Evolutionary conservation across 768 basidiomycete species (phyloP), one percentile per base, ranked within the genome.

Genomic region (Naganishia kalamii): DNA sequence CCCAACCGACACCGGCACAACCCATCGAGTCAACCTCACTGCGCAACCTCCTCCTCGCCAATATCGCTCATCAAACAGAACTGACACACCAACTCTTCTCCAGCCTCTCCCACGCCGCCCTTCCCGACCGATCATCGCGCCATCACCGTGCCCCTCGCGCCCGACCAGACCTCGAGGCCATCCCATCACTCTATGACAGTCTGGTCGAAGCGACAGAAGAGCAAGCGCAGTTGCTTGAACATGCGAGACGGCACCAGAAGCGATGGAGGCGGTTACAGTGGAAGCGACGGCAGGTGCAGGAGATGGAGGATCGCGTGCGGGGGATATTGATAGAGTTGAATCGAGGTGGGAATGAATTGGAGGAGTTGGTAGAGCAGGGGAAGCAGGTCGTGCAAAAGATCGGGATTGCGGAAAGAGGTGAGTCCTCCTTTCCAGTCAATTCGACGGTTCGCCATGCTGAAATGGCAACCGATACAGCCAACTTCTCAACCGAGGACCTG

Each of bases 311-410:
- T 30, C 32, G 43, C 13, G 57, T 60, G n/a, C 32, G 57, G 33
- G 49, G 48, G 33, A 46, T 65, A 0, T 50, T 65, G 52, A 19
- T 59, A 1, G 44, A 35, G 27, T 29, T 65, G 27, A 30, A 65
- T 27, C 29, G 40, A n/a, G 64, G 35, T 30, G 40, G 44, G 15
- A 35, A 43, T 23, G 35, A 51, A 15, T 27, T 59, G 51, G 60
- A 44, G 30, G 67, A 62, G 60, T 46, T 65, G 41, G 49, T 66
- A n/a, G 60, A 62, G 47, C 8, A 60, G 73, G 90, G 90, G 4
- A 81, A 81, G 74, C 87, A 90, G 71, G 75, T 92, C 60, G 85
- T 92, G 10, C 84, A 85, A 40, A 68, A 75, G 21, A 71, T 68
- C 15, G 62, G 63, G 25, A 29, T 61, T 23, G 46, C 63, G n/a